Percentiles rank a stretch among this genome's conserved stretches.
These are phyloP conservation scores for Hysterium pulicare DNA, from an alignment of 2,329 filamentous ascomycete species.

Conservation along the genomic window DNA sequence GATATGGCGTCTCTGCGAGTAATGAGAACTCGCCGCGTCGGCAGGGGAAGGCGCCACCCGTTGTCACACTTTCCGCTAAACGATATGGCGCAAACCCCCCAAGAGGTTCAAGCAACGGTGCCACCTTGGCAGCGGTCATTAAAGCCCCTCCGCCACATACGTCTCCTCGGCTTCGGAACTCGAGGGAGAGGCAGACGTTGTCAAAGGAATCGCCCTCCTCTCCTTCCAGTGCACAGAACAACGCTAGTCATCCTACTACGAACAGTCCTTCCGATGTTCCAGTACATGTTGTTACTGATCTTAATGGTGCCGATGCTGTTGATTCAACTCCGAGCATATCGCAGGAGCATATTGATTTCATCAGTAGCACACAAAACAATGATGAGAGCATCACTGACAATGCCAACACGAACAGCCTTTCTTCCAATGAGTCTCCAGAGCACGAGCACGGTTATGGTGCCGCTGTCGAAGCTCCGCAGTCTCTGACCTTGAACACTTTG, in stretches of 20 bases:
- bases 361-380: too few relatives aligned
- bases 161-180: constrained; percentile 18
- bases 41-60: too few relatives aligned
- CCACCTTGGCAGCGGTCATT: constrained; percentile 5
- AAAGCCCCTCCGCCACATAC: constrained; percentile 11
- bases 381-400: not conserved
- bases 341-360: too few relatives aligned
- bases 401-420: too few relatives aligned
- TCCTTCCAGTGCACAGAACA: constrained; percentile 11
- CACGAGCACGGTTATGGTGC: constrained; percentile 7
- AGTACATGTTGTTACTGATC: too few relatives aligned
- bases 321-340: too few relatives aligned
- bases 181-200: constrained; percentile 13
- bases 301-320: too few relatives aligned
- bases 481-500: constrained; percentile 26
- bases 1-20: too few relatives aligned
- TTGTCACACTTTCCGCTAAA: too few relatives aligned
- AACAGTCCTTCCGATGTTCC: too few relatives aligned
- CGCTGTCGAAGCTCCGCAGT: constrained; percentile 10
- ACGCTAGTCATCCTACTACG: not conserved
- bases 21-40: too few relatives aligned
- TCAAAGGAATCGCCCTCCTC: constrained; percentile 13
- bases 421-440: constrained; percentile 5
- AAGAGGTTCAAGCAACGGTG: not conserved
- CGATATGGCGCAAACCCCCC: not conserved